These are phyloP conservation scores for Cenchrus purpureus DNA, from an alignment of 176 grass and related monocot species.

Conservation along the genomic window DNA sequence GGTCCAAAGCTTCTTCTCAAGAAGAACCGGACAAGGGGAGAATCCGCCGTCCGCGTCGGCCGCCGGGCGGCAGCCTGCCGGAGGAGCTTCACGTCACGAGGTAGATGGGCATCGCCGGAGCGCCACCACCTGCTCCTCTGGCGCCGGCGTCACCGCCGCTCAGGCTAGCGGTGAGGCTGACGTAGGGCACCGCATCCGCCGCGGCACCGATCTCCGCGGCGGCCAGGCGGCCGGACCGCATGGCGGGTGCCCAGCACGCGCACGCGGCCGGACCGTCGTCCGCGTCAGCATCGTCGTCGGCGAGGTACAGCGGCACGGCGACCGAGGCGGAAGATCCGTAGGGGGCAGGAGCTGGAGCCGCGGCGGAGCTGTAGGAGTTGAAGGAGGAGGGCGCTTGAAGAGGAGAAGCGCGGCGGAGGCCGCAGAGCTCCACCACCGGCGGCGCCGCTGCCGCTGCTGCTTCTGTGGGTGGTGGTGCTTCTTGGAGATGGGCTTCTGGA, in stretches of 20 bases:
- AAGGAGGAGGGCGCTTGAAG: constrained; percentile 41
- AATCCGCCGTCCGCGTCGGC: neutral
- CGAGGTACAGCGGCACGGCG: constrained; percentile 29
- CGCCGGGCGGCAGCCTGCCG: too few species aligned
- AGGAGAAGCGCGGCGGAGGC: constrained; percentile 51
- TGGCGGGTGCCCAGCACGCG: constrained; percentile 39
- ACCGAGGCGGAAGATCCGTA: neutral
- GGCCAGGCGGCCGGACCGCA: constrained; percentile 40
- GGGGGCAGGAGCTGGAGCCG: neutral
- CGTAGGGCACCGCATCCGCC: constrained; percentile 32
- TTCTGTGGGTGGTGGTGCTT: constrained; percentile 4
- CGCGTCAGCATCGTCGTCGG: neutral
- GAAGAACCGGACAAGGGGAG: neutral
- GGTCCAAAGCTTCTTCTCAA: neutral
- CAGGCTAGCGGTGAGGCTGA: constrained; percentile 45
- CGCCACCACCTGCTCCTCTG: neutral
- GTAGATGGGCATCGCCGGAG: constrained; percentile 60
- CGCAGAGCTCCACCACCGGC: constrained; percentile 64
- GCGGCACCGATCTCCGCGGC: constrained; percentile 50
- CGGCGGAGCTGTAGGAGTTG: neutral
- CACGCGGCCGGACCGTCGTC: constrained; percentile 13
- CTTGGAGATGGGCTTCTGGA: constrained; percentile 61
- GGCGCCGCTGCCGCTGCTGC: constrained; percentile 24
- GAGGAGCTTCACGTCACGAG: constrained; percentile 57
- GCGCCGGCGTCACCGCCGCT: neutral